These are phyloP conservation scores for Thozetella sp. DNA, from an alignment of 495 filamentous ascomycete species.

Conservation along the genomic window DNA sequence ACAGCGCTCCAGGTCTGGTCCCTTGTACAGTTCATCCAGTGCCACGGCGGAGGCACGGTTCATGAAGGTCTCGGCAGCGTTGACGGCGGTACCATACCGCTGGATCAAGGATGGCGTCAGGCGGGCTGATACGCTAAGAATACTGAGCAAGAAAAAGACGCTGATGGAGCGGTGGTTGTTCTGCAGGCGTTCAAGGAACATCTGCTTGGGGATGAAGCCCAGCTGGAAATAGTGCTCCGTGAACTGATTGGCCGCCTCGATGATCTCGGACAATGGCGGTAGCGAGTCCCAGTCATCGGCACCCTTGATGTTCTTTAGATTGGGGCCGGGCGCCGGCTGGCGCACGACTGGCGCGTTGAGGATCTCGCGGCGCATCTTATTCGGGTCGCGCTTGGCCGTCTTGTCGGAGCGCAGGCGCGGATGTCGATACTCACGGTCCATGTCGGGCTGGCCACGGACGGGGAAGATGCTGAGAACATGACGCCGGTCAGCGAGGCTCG, in stretches of 20 bases:
- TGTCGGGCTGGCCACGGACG: slow-evolving; percentile 40
- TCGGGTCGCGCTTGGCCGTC: slow-evolving; percentile 30
- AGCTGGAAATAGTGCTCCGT: slow-evolving; percentile 49
- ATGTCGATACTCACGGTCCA: slow-evolving; percentile 47
- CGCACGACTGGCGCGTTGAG: slow-evolving; percentile 22
- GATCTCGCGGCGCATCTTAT: slow-evolving; percentile 36
- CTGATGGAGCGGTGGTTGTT: slow-evolving; percentile 40
- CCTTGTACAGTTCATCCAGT: slow-evolving; percentile 45
- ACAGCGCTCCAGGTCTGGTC: slow-evolving; percentile 48
- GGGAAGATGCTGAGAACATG: slow-evolving; percentile 35
- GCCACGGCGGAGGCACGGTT: slow-evolving; percentile 43
- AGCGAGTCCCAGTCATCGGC: slow-evolving; percentile 46
- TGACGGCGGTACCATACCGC: slow-evolving; percentile 40
- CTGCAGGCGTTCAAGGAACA: slow-evolving; percentile 40
- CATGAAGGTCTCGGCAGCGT: slow-evolving; percentile 51
- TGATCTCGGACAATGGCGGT: slow-evolving; percentile 36
- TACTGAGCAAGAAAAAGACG: slow-evolving; percentile 46
- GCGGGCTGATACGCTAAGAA: slow-evolving; percentile 49
- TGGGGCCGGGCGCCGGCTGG: slow-evolving; percentile 16
- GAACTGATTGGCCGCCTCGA: slow-evolving; percentile 45
- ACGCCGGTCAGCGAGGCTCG: slow-evolving; percentile 4
- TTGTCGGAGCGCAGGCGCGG: slow-evolving; percentile 44
- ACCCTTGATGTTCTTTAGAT: slow-evolving; percentile 18
- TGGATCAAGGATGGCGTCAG: slow-evolving; percentile 45
- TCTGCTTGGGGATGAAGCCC: slow-evolving; percentile 53